A percentile compares a stretch with the other conserved stretches of the same genome.
Evolutionary conservation across 2,329 filamentous ascomycete species (phyloP).

Genomic region (Claviceps arundinis): DNA sequence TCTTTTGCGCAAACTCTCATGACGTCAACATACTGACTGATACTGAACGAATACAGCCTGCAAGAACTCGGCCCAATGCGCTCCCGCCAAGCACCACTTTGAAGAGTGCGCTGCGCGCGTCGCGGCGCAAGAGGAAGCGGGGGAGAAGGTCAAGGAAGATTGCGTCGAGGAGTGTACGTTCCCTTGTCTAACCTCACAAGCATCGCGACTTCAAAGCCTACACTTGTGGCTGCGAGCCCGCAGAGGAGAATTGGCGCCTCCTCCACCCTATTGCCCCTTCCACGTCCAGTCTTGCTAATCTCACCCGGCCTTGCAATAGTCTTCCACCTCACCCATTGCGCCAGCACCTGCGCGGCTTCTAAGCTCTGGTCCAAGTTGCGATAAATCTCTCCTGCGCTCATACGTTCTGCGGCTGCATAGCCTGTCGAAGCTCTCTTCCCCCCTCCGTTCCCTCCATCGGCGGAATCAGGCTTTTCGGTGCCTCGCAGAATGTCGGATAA

Average conservation of each 20-base stretch:
- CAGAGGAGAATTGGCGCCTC: background rate
- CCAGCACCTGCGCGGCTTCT: slow-evolving; percentile 80
- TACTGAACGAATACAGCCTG: slow-evolving; percentile 52
- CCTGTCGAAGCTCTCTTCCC: background rate
- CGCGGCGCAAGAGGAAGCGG: slow-evolving; percentile 46
- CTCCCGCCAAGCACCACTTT: slow-evolving; percentile 89
- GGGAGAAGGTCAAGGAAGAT: slow-evolving; percentile 70
- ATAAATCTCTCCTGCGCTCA: slow-evolving; percentile 38
- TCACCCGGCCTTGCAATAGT: slow-evolving; percentile 39
- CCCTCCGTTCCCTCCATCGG: background rate
- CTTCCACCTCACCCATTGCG: slow-evolving; percentile 97
- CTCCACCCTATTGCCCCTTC: background rate
- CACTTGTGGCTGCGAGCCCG: background rate
- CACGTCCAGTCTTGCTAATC: background rate
- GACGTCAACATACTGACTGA: slow-evolving; percentile 9
- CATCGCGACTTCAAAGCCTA: background rate
- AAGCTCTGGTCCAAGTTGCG: slow-evolving; percentile 91
- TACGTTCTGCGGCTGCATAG: background rate
- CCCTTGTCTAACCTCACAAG: background rate
- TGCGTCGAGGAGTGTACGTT: slow-evolving; percentile 97
- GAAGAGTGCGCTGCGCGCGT: slow-evolving; percentile 97
- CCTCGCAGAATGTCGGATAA: background rate
- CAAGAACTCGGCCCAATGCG: slow-evolving; percentile 72
- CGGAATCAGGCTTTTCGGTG: background rate
- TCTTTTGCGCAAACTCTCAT: background rate